phyloP scores from a whole-genome alignment of 2,329 filamentous ascomycete species.

The Pseudocercospora crystallina region DNA sequence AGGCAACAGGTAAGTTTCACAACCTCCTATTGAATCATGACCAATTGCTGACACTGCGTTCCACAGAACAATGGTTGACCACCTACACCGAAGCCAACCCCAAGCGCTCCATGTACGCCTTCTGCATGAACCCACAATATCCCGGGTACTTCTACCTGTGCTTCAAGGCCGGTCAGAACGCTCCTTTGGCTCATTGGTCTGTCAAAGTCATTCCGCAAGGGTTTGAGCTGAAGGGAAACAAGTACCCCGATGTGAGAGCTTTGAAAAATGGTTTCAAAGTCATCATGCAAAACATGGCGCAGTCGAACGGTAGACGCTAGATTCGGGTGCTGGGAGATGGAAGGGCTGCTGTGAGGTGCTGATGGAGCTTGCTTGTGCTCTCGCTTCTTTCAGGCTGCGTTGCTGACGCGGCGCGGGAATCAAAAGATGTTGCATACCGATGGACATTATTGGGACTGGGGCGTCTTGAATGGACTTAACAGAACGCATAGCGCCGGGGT shows the following conservation, averaged over 20 bases:
- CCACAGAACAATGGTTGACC: conserved; percentile 84
- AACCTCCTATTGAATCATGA: conserved; percentile 7
- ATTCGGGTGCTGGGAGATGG: not conserved
- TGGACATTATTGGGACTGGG: too few relatives aligned
- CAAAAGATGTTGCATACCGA: too few relatives aligned
- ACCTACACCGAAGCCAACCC: conserved; percentile 97
- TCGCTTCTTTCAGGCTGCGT: too few relatives aligned
- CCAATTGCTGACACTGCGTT: conserved; percentile 7
- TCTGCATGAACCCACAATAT: conserved; percentile 89
- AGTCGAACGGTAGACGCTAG: conserved; percentile 22
- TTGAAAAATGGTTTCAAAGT: conserved; percentile 97
- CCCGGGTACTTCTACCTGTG: conserved; percentile 94
- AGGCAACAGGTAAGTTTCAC: conserved; percentile 74
- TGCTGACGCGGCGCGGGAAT: too few relatives aligned
- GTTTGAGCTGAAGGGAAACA: conserved; percentile 83
- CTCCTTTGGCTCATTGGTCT: conserved; percentile 72
- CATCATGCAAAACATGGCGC: conserved; percentile 43
- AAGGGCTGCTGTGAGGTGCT: too few relatives aligned
- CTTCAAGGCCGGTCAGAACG: conserved; percentile 84
- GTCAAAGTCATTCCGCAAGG: conserved; percentile 91
- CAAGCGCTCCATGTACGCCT: conserved; percentile 87
- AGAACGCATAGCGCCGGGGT: too few relatives aligned
- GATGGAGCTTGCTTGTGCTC: too few relatives aligned
- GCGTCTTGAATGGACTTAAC: too few relatives aligned
- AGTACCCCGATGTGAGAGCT: conserved; percentile 92